Evolutionary conservation across 208 protist genomes (phyloP).

Genomic region (Strigomonas culicis): DNA sequence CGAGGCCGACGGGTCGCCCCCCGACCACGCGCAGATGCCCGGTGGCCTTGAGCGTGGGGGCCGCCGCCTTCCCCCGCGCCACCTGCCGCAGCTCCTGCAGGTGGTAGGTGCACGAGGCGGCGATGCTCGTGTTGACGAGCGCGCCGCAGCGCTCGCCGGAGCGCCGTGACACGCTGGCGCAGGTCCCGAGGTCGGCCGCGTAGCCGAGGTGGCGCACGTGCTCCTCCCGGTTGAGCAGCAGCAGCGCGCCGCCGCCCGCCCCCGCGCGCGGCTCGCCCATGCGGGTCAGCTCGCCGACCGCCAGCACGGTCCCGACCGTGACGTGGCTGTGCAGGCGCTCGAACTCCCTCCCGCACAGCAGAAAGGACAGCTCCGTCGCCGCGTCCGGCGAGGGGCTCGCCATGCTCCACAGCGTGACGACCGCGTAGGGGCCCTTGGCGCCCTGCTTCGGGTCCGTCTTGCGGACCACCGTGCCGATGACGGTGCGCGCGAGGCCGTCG

Average conservation of each 20-base stretch:
- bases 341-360: constrained; percentile 62
- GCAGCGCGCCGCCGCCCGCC: constrained; percentile 13
- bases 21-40: no score
- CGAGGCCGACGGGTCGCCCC: no score
- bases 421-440: constrained; percentile 29
- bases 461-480: constrained; percentile 60
- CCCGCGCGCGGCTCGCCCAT: not conserved
- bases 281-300: constrained; percentile 21
- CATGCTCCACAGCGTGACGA: constrained; percentile 69
- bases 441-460: constrained; percentile 66
- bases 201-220: constrained; percentile 58
- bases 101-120: not conserved
- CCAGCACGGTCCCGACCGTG: constrained; percentile 39
- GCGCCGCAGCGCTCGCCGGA: constrained; percentile 1
- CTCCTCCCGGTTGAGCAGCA: constrained; percentile 10
- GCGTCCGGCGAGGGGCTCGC: constrained; percentile 36
- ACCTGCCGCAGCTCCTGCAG: not conserved
- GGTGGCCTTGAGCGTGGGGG: no score
- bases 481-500: constrained; percentile 23
- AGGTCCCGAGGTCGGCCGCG: constrained; percentile 59
- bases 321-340: constrained; percentile 55
- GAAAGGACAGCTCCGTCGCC: constrained; percentile 37
- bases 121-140: not conserved
- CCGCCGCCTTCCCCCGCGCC: not conserved
- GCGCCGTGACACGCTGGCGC: constrained; percentile 28